phyloP scores from a whole-genome alignment of 73 alveolate species.

The Symbiodinium pilosum region DNA sequence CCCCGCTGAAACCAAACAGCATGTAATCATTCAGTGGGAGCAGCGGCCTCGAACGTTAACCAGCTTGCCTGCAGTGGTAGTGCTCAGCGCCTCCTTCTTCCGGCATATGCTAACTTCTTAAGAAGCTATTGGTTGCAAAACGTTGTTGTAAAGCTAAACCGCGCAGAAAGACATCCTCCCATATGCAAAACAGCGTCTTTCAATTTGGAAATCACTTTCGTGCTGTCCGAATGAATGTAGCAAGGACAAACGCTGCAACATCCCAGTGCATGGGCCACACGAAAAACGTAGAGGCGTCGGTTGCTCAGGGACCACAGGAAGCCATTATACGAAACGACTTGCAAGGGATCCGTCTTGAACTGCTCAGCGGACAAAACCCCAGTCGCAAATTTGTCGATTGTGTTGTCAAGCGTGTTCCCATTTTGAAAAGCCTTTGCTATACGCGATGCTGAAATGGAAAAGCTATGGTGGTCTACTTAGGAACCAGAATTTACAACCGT shows the following conservation, averaged over 20 bases:
- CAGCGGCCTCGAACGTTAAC: conserved; percentile 59
- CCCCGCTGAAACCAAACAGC: no score
- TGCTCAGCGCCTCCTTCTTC: conserved; percentile 49
- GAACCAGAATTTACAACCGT: not conserved
- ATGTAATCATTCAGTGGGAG: no score
- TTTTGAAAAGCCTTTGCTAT: conserved; percentile 22
- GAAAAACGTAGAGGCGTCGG: conserved; percentile 78
- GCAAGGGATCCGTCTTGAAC: not conserved
- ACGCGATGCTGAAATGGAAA: not conserved
- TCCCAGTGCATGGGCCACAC: conserved; percentile 79
- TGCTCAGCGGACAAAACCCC: not conserved
- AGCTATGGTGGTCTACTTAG: no score
- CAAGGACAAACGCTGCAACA: not conserved
- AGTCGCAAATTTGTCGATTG: not conserved
- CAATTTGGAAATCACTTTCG: not conserved
- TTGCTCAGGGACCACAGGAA: conserved; percentile 67
- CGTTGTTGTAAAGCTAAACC: no score
- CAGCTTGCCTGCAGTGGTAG: conserved; percentile 38
- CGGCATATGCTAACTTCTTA: no score
- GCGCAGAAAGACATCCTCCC: no score
- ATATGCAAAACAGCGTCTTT: not conserved
- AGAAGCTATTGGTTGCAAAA: no score
- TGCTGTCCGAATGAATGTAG: not conserved
- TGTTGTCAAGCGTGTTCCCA: conserved; percentile 25
- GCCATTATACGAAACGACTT: not conserved